These are phyloP conservation scores for Boletus coccyginus DNA, from an alignment of 768 basidiomycete genomes.

Conservation along the genomic window DNA sequence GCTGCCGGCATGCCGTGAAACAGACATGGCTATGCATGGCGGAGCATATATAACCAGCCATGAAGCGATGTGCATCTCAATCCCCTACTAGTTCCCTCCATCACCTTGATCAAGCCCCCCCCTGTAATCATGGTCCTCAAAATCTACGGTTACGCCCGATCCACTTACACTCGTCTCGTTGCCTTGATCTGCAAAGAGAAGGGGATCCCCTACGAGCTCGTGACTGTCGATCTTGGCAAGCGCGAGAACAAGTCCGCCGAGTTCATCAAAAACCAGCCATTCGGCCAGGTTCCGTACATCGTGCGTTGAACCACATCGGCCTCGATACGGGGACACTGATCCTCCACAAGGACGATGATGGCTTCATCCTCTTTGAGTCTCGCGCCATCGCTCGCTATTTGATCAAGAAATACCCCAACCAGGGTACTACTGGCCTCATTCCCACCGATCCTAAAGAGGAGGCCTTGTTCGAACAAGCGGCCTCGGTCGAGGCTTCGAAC, in stretches of 20 bases:
- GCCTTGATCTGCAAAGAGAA: conserved; percentile 53
- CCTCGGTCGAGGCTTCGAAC: conserved; percentile 48
- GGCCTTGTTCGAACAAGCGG: conserved; percentile 32
- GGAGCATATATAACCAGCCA: too few species aligned
- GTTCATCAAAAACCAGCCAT: conserved; percentile 53
- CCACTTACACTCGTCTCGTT: conserved; percentile 53
- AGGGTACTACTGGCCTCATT: conserved; percentile 47
- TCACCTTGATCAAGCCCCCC: not conserved
- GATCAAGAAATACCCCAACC: conserved; percentile 48
- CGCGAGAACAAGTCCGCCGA: conserved; percentile 45
- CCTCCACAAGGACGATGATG: conserved; percentile 49
- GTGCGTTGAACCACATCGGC: conserved; percentile 12
- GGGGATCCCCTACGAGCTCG: conserved; percentile 51
- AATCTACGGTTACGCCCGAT: conserved; percentile 32
- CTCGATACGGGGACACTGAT: not conserved
- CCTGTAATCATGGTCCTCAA: conserved; percentile 34
- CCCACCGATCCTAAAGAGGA: conserved; percentile 40
- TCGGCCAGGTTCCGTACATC: conserved; percentile 50
- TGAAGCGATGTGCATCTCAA: not conserved
- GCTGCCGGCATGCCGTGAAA: too few species aligned
- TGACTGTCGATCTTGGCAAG: conserved; percentile 41
- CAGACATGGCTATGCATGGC: too few species aligned
- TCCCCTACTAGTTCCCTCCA: not conserved
- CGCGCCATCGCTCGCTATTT: conserved; percentile 63
- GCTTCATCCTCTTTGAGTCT: conserved; percentile 59